These are phyloP conservation scores for Dendrocalamus sinicus DNA, from an alignment of 176 grass and related monocot species.

Conservation along the genomic window DNA sequence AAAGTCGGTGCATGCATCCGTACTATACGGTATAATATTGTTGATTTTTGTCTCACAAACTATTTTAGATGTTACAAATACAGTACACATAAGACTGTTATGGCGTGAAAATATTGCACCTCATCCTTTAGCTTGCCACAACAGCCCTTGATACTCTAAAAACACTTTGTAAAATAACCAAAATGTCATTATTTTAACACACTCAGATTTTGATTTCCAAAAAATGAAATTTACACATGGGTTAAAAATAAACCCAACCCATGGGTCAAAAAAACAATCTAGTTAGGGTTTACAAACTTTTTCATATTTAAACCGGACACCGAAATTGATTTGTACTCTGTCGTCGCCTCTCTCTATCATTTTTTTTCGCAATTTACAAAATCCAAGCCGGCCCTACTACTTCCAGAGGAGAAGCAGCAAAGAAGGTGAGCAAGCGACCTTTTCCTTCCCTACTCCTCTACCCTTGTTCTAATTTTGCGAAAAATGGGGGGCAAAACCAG, in stretches of 20 bases:
- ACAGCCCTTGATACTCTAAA: neutral
- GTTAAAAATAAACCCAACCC: neutral
- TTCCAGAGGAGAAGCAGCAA: neutral
- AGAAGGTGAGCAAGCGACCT: neutral
- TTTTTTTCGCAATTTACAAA: neutral
- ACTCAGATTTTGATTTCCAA: neutral
- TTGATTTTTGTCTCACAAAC: neutral
- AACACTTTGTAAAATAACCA: neutral
- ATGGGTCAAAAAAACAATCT: neutral
- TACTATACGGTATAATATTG: neutral
- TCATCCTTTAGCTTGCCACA: neutral
- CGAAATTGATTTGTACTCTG: neutral
- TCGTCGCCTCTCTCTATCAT: neutral
- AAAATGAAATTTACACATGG: neutral
- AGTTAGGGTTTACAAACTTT: neutral
- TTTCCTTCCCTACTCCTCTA: neutral
- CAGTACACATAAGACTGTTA: neutral
- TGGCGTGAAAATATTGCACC: neutral
- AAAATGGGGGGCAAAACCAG: neutral
- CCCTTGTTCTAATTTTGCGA: neutral
- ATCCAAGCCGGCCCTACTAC: neutral
- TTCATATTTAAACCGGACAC: neutral
- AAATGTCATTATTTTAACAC: neutral
- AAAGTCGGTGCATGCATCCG: neutral
- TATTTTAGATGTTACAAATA: neutral